Evolutionary conservation across 768 basidiomycete genomes (phyloP).

Genomic region (Termitomyces sp.): DNA sequence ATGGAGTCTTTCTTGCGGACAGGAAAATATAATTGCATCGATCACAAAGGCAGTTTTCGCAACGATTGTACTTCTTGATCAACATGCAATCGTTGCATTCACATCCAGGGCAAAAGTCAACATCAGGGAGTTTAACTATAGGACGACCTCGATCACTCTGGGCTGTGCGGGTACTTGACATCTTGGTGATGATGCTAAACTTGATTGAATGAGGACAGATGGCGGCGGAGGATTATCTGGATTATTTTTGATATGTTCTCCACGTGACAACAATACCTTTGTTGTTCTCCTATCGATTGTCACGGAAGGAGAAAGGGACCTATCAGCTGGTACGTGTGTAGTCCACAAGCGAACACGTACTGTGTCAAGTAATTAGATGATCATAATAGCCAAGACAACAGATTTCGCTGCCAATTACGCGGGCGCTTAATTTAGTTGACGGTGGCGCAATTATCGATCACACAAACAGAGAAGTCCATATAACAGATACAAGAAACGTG

Average conservation of each 20-base stretch:
- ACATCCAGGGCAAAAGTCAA: not conserved
- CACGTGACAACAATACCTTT: not conserved
- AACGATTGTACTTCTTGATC: not conserved
- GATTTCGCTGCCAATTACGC: no score
- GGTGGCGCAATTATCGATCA: no score
- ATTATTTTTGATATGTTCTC: not conserved
- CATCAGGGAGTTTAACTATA: not conserved
- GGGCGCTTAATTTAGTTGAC: no score
- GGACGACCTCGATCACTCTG: not conserved
- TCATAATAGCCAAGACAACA: no score
- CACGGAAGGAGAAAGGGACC: no score
- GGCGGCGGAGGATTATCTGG: not conserved
- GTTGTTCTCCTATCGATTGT: not conserved
- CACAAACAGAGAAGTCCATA: no score
- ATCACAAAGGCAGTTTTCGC: not conserved
- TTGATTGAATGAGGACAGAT: not conserved
- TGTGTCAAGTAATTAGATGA: no score
- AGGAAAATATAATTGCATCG: not conserved
- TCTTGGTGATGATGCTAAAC: not conserved
- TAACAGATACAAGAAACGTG: no score
- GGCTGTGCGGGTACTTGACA: not conserved
- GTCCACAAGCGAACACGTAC: not conserved
- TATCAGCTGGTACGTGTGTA: not conserved
- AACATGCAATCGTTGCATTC: not conserved
- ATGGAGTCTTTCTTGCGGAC: not conserved